Conservation (phyloP, 2,329 filamentous ascomycete genomes). For the Pseudocercospora fijiensis region DNA sequence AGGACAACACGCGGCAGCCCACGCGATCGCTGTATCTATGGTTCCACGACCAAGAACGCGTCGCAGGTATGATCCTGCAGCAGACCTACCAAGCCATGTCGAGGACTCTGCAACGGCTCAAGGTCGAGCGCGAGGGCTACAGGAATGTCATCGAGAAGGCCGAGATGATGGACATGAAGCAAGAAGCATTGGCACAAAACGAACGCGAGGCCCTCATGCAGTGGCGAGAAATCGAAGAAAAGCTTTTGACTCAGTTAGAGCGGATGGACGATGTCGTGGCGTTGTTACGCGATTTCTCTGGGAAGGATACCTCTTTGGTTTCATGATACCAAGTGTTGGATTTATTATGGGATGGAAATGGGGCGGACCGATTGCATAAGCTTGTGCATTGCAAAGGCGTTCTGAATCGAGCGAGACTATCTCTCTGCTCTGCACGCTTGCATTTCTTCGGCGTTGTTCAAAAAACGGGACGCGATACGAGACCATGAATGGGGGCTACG, state of each 20-base stretch:
- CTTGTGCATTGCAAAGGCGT: constrained; percentile 12
- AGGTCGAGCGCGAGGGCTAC: constrained; percentile 70
- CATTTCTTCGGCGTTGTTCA: constrained; percentile 14
- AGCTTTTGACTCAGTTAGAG: constrained; percentile 74
- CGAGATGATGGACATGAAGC: constrained; percentile 79
- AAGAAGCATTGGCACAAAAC: constrained; percentile 71
- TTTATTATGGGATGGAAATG: neutral
- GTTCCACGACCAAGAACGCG: constrained; percentile 79
- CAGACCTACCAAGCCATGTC: constrained; percentile 89
- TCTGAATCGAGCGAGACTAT: neutral
- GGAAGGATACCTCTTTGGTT: constrained; percentile 30
- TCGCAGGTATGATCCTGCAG: constrained; percentile 69
- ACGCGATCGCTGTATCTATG: constrained; percentile 86
- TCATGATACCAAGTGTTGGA: constrained; percentile 18
- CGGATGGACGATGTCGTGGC: constrained; percentile 77
- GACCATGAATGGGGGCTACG: constrained; percentile 15
- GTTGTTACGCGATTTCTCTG: constrained; percentile 62
- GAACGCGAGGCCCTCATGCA: constrained; percentile 69
- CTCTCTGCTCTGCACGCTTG: constrained; percentile 8
- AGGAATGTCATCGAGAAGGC: constrained; percentile 75
- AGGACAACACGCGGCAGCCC: constrained; percentile 77
- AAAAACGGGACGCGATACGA: constrained; percentile 10
- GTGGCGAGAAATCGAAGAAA: constrained; percentile 63
- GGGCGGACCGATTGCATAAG: constrained; percentile 3
- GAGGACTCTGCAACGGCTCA: constrained; percentile 75